Conservation (phyloP, 306 rosid species). For the Trifolium repens region DNA sequence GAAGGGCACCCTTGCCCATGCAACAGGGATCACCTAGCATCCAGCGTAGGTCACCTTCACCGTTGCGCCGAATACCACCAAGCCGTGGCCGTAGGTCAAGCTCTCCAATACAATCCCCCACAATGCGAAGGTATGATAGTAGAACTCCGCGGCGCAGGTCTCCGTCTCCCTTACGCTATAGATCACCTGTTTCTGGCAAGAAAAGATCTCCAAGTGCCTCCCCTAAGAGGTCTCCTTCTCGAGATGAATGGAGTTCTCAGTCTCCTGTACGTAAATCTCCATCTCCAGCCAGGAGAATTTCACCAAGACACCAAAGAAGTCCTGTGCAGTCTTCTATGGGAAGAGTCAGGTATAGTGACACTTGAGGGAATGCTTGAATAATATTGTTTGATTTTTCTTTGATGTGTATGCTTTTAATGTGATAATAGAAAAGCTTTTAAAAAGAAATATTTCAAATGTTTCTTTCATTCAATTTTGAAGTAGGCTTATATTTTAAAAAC, state of each 20-base stretch:
- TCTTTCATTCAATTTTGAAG: conserved; percentile 8
- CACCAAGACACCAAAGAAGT: conserved; percentile 49
- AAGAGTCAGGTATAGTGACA: conserved; percentile 57
- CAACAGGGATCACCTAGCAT: conserved; percentile 39
- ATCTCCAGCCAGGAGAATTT: conserved; percentile 50
- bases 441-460: not conserved
- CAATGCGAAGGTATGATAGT: conserved; percentile 48
- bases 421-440: conserved; percentile 5
- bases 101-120: conserved; percentile 48
- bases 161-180: conserved; percentile 53
- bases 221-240: conserved; percentile 55
- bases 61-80: conserved; percentile 40
- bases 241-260: conserved; percentile 54
- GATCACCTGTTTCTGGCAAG: conserved; percentile 53
- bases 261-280: conserved; percentile 57
- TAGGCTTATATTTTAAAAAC: conserved; percentile 9
- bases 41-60: conserved; percentile 53
- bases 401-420: conserved; percentile 22
- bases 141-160: conserved; percentile 52
- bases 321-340: conserved; percentile 55
- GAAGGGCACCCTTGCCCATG: conserved; percentile 53
- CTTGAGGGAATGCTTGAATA: conserved; percentile 21
- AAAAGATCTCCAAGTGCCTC: conserved; percentile 49
- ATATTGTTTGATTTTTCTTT: conserved; percentile 14
- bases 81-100: conserved; percentile 45